phyloP scores from a whole-genome alignment of 208 protist genomes.

The Trichomonas tenax region DNA sequence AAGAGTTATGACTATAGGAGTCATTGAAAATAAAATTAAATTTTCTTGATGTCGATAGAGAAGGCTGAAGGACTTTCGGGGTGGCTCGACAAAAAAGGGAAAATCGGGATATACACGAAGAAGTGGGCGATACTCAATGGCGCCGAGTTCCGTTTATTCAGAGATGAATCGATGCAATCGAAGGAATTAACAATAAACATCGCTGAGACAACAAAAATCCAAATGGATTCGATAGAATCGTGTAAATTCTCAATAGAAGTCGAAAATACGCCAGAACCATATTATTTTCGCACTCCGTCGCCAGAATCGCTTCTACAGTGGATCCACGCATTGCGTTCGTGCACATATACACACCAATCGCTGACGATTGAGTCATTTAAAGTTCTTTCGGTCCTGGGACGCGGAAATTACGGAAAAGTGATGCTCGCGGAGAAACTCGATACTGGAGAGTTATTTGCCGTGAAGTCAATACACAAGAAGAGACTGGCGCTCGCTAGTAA shows the following conservation, averaged over 20 bases:
- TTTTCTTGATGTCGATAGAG: too few species aligned
- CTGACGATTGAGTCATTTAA: neutral
- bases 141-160: neutral
- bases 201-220: neutral
- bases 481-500: neutral
- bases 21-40: too few species aligned
- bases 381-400: neutral
- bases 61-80: too few species aligned
- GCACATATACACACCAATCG: neutral
- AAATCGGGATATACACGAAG: neutral
- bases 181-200: neutral
- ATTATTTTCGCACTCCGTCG: neutral
- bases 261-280: neutral
- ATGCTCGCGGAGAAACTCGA: neutral
- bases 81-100: neutral
- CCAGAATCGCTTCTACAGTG: neutral
- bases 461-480: neutral
- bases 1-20: too few species aligned
- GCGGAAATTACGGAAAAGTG: constrained; percentile 15
- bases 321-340: neutral
- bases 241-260: neutral
- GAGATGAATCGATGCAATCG: neutral
- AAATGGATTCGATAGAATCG: neutral
- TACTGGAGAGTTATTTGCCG: neutral
- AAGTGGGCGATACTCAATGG: neutral